Conservation (phyloP, 371 early-diverging fungal species). For the Gilbertella persicaria region DNA sequence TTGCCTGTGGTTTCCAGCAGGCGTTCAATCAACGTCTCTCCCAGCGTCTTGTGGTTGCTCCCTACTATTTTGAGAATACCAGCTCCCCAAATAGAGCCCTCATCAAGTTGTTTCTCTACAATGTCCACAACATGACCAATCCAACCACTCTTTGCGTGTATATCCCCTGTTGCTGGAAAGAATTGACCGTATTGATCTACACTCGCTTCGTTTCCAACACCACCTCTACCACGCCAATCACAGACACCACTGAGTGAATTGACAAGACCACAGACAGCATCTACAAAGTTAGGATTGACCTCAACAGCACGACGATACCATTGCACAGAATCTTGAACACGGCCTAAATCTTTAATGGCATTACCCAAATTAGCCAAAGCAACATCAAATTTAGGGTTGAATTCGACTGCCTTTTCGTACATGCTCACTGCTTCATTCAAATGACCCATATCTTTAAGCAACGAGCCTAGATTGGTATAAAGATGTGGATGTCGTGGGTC, state of each 20-base stretch:
- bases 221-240: slow-evolving; percentile 86
- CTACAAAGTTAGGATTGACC: slow-evolving; percentile 88
- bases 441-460: slow-evolving; percentile 87
- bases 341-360: slow-evolving; percentile 86
- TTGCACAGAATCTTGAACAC: slow-evolving; percentile 85
- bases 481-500: slow-evolving; percentile 88
- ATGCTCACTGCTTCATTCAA: slow-evolving; percentile 80
- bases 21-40: slow-evolving; percentile 32
- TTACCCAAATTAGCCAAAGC: slow-evolving; percentile 92
- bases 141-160: slow-evolving; percentile 61
- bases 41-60: slow-evolving; percentile 20
- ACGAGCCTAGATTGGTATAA: slow-evolving; percentile 87
- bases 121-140: slow-evolving; percentile 80
- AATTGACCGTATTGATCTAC: slow-evolving; percentile 43
- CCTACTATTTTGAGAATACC: slow-evolving; percentile 37
- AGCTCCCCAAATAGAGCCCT: slow-evolving; percentile 62
- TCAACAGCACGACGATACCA: slow-evolving; percentile 86
- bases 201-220: slow-evolving; percentile 46
- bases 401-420: slow-evolving; percentile 89
- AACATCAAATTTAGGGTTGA: slow-evolving; percentile 86
- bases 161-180: slow-evolving; percentile 22
- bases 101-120: slow-evolving; percentile 76
- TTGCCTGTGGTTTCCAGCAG: slow-evolving; percentile 15
- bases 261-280: slow-evolving; percentile 90
- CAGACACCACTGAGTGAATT: slow-evolving; percentile 87